Evolutionary conservation across 1,284 basidiomycete genomes (phyloP).

Genomic region (Entoloma clypeatum): DNA sequence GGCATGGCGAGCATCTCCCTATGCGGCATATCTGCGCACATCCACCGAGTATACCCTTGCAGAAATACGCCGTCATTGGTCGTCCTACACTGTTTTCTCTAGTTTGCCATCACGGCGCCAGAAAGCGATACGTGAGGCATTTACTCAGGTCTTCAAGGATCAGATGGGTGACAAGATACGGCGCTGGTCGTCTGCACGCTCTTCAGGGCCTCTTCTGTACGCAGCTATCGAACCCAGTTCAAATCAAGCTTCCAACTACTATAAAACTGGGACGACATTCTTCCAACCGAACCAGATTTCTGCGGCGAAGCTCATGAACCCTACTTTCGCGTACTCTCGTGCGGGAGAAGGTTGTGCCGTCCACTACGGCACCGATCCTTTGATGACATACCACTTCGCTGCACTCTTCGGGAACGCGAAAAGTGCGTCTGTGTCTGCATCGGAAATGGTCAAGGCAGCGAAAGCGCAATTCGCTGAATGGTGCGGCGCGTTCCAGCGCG

Average conservation of each 20-base stretch:
- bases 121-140: slow-evolving; percentile 14
- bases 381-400: slow-evolving; percentile 46
- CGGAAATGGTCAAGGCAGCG: slow-evolving; percentile 28
- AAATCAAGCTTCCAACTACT: slow-evolving; percentile 35
- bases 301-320: slow-evolving; percentile 36
- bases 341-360: slow-evolving; percentile 39
- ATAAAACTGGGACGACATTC: slow-evolving; percentile 43
- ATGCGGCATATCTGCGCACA: slow-evolving; percentile 19
- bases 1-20: slow-evolving; percentile 37
- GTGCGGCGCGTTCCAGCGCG: slow-evolving; percentile 36
- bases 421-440: slow-evolving; percentile 11
- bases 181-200: slow-evolving; percentile 25
- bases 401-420: slow-evolving; percentile 29
- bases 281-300: slow-evolving; percentile 21
- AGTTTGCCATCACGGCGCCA: slow-evolving; percentile 7
- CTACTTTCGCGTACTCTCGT: slow-evolving; percentile 45
- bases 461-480: slow-evolving; percentile 35
- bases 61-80: slow-evolving; percentile 43
- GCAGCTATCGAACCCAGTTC: slow-evolving; percentile 20
- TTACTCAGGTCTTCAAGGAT: slow-evolving; percentile 12
- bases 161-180: slow-evolving; percentile 6
- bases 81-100: slow-evolving; percentile 28
- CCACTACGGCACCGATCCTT: slow-evolving; percentile 46
- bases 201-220: slow-evolving; percentile 37
- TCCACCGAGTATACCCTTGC: slow-evolving; percentile 36